These are phyloP conservation scores for Ophiostoma novo-ulmi DNA, from an alignment of 2,329 filamentous ascomycete species.

Conservation along the genomic window DNA sequence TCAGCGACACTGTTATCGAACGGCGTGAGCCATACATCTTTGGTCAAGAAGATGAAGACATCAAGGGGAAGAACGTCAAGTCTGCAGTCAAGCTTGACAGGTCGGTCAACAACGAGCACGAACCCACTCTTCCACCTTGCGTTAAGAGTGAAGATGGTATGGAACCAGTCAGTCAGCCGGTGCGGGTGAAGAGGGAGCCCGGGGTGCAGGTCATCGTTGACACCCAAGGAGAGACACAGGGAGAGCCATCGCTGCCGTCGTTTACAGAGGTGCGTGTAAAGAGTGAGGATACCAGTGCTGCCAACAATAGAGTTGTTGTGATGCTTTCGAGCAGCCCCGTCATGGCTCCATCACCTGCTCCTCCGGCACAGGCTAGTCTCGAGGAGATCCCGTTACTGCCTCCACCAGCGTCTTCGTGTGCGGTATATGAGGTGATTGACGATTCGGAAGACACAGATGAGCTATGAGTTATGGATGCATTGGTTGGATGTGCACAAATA, in stretches of 20 bases:
- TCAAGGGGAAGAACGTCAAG: background rate
- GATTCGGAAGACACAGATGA: conserved; percentile 27
- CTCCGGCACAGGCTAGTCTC: background rate
- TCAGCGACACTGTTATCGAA: conserved; percentile 18
- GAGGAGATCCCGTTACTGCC: background rate
- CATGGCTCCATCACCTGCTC: background rate
- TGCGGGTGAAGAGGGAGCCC: conserved; percentile 11
- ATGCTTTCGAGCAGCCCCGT: conserved; percentile 22
- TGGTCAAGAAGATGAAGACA: background rate
- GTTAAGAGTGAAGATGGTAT: conserved; percentile 4
- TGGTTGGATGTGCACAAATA: background rate
- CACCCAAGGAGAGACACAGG: conserved; percentile 14
- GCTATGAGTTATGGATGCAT: conserved; percentile 18
- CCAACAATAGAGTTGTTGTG: background rate
- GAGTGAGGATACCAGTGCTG: background rate
- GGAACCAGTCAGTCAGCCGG: background rate
- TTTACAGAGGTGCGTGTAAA: conserved; percentile 10
- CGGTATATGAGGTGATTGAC: conserved; percentile 15
- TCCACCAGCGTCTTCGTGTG: background rate
- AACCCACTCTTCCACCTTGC: background rate
- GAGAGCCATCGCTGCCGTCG: conserved; percentile 2
- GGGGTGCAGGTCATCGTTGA: background rate
- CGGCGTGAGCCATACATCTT: conserved; percentile 12
- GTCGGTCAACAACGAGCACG: background rate
- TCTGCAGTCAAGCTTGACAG: background rate